Base-by-base conservation (phyloP, 78 protist species). In the Dictyostelium discoideum region DNA sequence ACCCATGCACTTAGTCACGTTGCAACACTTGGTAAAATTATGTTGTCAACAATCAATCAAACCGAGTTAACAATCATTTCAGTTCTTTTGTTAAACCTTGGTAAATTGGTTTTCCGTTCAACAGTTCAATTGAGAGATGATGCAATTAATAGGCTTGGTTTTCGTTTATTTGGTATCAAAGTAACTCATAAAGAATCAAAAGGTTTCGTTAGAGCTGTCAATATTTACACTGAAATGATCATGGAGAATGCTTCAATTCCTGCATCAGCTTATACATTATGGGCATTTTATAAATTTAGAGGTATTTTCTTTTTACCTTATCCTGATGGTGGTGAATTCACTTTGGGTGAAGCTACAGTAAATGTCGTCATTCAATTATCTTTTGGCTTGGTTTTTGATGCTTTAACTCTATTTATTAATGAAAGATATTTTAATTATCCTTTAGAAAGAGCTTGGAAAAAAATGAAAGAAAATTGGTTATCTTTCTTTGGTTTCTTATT, bases 231-330 rank as follows among this genome's bases (percentile, higher is more conserved):
- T 8, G 95, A 90, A 42, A 90, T 90, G 95, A 90, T 90, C 22
- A 90, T 90, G 95, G 95, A 90, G 9, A 90, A 90, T 50, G 87
- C 95, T 5, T 82, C 88, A 16, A 90, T 90, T 11, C 95, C 95
- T 24, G 85, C 95, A 1, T 82, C 88, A 2, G 95, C 95, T 1
- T 90, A 81, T n/a, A 83, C 95, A 0, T 69, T 90, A 82, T 90
- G 88, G 88, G 83, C 79, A 42, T 90, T 82, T 18, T 73, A 82
- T 39, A 82, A 69, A 26, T 16, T 73, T 5, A 13, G 88, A 20
- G 95, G 88, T 73, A 79, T 90, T 24, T 90, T 90, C 76, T 90
- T 83, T 37, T 83, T 90, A 76, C 95, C 95, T 39, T 90, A 54
- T 42, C 95, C 95, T 39, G 74, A 63, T 24, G 3, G 65, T 32